phyloP scores from a whole-genome alignment of 2,329 filamentous ascomycete species.

The Aureobasidium sp. region DNA sequence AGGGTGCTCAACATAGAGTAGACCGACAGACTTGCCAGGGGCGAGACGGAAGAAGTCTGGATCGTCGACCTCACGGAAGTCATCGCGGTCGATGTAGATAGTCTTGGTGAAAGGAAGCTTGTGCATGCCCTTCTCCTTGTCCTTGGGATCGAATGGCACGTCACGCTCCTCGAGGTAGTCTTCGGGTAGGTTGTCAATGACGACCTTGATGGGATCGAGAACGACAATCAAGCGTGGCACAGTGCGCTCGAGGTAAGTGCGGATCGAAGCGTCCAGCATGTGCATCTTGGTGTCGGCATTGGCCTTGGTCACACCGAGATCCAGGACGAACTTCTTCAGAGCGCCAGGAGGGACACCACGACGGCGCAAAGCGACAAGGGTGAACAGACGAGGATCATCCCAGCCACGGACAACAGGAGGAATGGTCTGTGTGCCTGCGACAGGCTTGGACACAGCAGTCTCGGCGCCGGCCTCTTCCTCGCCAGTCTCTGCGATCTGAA shows the following conservation, averaged over 20 bases:
- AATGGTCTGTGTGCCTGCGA: constrained; percentile 23
- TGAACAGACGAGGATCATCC: constrained; percentile 88
- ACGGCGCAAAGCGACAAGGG: constrained; percentile 72
- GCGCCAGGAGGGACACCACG: constrained; percentile 82
- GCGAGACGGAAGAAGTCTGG: constrained; percentile 71
- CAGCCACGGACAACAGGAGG: constrained; percentile 64
- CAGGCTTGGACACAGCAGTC: constrained; percentile 16
- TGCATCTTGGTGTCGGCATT: constrained; percentile 69
- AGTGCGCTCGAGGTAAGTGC: constrained; percentile 77
- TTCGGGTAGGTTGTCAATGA: constrained; percentile 70
- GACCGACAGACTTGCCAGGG: constrained; percentile 63
- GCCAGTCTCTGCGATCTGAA: constrained; percentile 35
- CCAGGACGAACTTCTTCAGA: constrained; percentile 81
- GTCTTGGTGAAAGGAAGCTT: constrained; percentile 60
- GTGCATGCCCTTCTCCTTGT: constrained; percentile 56
- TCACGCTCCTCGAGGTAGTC: constrained; percentile 56
- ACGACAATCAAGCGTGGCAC: constrained; percentile 87
- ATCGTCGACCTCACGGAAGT: constrained; percentile 66
- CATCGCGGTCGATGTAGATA: constrained; percentile 74
- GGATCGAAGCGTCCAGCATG: constrained; percentile 78
- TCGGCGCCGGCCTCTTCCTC: constrained; percentile 23
- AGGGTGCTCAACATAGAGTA: constrained; percentile 61
- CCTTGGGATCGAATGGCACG: constrained; percentile 75
- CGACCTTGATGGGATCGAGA: constrained; percentile 72
- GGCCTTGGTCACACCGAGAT: constrained; percentile 81